Percentiles rank a stretch among this genome's conserved stretches.
phyloP scores from a whole-genome alignment of 345 rosid genomes.

The Brassica rapa region DNA sequence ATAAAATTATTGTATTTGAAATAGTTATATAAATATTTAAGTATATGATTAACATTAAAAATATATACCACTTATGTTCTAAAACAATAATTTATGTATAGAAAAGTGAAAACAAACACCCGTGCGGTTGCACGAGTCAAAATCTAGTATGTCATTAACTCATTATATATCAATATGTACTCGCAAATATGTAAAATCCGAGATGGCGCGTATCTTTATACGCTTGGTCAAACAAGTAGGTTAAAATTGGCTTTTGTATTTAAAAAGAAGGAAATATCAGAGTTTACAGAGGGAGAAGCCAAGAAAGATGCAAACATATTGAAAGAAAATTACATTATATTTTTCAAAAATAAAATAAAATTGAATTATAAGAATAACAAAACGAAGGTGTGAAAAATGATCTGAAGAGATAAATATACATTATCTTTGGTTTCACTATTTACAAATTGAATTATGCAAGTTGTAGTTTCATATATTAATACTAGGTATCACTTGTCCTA shows the following conservation, averaged over 20 bases:
- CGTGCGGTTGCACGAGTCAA: no score
- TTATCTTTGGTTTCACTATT: not conserved
- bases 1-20: no score
- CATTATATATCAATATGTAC: not conserved
- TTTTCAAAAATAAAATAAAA: no score
- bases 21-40: no score
- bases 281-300: not conserved
- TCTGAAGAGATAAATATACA: not conserved
- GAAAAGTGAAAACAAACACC: no score
- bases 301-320: not conserved
- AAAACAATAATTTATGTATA: no score
- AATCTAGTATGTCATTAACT: not conserved
- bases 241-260: not conserved
- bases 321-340: not conserved
- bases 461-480: not conserved
- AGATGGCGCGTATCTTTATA: not conserved
- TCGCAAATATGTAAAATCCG: slow-evolving; percentile 1
- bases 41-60: no score
- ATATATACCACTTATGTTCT: no score
- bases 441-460: not conserved
- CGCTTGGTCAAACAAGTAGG: slow-evolving; percentile 13
- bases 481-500: not conserved
- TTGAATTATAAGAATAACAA: not conserved
- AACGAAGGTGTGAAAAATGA: not conserved
- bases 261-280: no score